Evolutionary conservation across 2,329 filamentous ascomycete genomes (phyloP), one percentile per base, ranked within the genome.

Genomic region (Dissoconium aciculare): DNA sequence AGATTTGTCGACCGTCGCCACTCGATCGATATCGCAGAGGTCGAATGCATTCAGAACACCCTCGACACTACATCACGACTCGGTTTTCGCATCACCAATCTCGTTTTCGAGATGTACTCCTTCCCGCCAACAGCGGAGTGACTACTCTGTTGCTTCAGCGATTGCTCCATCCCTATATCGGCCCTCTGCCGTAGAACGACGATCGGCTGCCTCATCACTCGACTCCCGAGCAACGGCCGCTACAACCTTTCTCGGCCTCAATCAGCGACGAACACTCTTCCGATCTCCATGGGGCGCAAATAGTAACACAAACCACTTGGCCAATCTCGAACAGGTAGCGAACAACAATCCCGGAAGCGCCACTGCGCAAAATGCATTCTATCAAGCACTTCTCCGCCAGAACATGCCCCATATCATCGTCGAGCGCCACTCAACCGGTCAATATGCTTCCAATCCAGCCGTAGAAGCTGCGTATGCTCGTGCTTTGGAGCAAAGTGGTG

Each of bases 331-430:
- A 59, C 78, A 85, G 53, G 78, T 80, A 14, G 91, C 89, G 21
- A 98, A 95, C 58, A 79, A 83, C 56, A 92, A 93, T 47, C 83
- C 89, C 2, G 70, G 66, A 36, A 95, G 83, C 55, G 78, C 84
- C 15, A 79, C 78, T 26, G 76, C 84, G 12, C 89, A 98, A 55
- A 89, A 87, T 53, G 78, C 81, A 11, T 94, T 98, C 55, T 98
- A 98, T 53, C 78, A 87, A 52, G 77, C 85, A 27, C 70, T 98
- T 10, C 66, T 94, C 33, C 79, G 80, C 51, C 84, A 87, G 30
- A 89, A 91, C 49, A 85, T 94, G 79, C 82, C 87, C 11, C 78
- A 84, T 30, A 92, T 98, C 40, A 64, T 98, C 34, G 70, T 94
- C 36, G 84, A 95, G 56, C 69, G 89, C 47, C 89, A 93, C 55